phyloP scores from a whole-genome alignment of 2,329 filamentous ascomycete genomes.

The Phyllosticta citrichinensis region DNA sequence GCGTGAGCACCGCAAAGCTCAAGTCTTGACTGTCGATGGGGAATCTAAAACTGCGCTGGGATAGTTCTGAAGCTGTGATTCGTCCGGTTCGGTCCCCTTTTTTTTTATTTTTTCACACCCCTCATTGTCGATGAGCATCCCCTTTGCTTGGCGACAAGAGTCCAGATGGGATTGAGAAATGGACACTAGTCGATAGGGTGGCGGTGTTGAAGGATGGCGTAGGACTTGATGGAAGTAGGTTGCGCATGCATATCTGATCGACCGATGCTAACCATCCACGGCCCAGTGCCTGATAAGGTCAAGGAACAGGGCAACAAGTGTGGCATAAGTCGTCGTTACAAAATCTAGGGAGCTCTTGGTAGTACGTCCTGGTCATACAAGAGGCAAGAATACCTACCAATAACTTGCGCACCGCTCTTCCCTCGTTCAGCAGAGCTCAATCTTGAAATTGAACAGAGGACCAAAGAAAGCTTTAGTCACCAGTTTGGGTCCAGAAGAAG shows the following conservation, averaged over 20 bases:
- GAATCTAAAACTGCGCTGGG: not conserved
- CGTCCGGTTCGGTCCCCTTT: not conserved
- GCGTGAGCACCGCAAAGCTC: not conserved
- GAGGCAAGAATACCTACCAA: not conserved
- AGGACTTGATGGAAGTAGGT: not conserved
- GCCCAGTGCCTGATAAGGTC: not conserved
- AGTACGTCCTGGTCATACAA: not conserved
- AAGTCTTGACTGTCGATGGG: slow-evolving; percentile 1
- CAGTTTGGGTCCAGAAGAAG: not conserved
- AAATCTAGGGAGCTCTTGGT: not conserved
- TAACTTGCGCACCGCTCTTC: not conserved
- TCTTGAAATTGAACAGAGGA: not conserved
- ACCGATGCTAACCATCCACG: not conserved
- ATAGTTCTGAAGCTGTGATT: not conserved
- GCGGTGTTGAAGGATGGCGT: not conserved
- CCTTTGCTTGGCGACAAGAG: slow-evolving; percentile 4
- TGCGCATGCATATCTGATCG: not conserved
- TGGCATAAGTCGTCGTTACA: not conserved
- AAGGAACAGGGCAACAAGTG: not conserved
- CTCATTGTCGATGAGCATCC: not conserved
- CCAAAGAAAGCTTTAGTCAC: too few relatives aligned
- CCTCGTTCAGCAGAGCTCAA: not conserved
- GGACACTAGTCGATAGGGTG: slow-evolving; percentile 6
- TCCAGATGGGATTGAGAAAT: slow-evolving; percentile 2
- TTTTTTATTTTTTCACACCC: not conserved